Evolutionary conservation across 129 eudicot species (phyloP).

Genomic region (Glebionis coronaria): DNA sequence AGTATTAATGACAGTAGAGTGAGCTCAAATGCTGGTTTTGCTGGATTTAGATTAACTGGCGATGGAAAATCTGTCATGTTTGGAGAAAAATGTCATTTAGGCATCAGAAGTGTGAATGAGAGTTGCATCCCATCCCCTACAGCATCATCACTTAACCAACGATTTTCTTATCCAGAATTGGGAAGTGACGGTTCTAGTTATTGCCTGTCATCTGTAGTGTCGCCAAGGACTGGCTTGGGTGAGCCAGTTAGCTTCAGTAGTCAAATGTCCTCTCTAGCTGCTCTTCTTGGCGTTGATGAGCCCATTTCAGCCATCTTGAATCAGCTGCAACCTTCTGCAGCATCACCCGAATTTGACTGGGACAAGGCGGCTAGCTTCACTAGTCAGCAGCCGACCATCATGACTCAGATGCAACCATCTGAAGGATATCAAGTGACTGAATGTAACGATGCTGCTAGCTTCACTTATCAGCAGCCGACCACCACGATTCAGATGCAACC

Average conservation of each 20-base stretch:
- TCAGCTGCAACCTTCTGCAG: conserved; percentile 18
- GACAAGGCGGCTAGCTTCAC: conserved; percentile 11
- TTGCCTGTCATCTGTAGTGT: not conserved
- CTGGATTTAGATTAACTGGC: conserved; percentile 42
- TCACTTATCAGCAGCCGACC: conserved; percentile 3
- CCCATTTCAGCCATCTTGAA: conserved; percentile 22
- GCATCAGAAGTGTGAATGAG: not conserved
- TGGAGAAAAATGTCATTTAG: conserved; percentile 28
- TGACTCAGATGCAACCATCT: conserved; percentile 23
- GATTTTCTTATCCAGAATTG: conserved; percentile 11
- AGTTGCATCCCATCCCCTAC: conserved; percentile 7
- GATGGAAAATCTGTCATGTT: conserved; percentile 47
- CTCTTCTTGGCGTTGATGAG: conserved; percentile 26
- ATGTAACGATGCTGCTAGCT: conserved; percentile 9
- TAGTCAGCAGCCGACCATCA: conserved; percentile 7
- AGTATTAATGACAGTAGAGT: conserved; percentile 14
- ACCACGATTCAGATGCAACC: not conserved
- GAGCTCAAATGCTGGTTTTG: conserved; percentile 19
- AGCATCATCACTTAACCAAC: conserved; percentile 19
- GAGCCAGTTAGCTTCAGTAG: conserved; percentile 9
- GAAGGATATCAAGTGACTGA: conserved; percentile 3
- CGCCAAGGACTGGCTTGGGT: not conserved
- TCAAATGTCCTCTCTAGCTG: conserved; percentile 25
- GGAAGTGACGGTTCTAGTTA: conserved; percentile 21
- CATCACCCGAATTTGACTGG: conserved; percentile 9